These are phyloP conservation scores for Blastocystis sp. DNA, from an alignment of 352 stramenopile genomes.

Conservation along the genomic window DNA sequence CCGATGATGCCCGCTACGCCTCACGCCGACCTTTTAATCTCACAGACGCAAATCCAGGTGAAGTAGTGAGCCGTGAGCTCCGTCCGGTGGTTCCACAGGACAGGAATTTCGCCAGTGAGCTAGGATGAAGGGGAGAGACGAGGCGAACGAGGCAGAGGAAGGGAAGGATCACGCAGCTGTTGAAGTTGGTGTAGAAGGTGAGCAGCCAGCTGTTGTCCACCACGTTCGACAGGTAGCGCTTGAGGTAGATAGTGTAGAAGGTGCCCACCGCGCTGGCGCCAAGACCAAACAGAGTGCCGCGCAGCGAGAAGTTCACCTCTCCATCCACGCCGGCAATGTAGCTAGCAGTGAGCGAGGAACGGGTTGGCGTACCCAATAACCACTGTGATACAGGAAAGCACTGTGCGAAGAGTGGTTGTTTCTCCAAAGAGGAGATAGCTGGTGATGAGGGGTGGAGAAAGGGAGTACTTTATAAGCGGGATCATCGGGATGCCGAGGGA, in stretches of 20 bases:
- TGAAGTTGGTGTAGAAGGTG: constrained; percentile 65
- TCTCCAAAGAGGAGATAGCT: constrained; percentile 62
- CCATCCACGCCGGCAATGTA: constrained; percentile 61
- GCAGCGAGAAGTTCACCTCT: constrained; percentile 58
- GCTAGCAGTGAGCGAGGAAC: background rate
- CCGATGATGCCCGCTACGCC: constrained; percentile 40
- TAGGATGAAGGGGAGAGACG: background rate
- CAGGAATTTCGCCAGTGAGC: constrained; percentile 2
- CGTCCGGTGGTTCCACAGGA: constrained; percentile 8
- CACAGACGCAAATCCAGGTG: constrained; percentile 26
- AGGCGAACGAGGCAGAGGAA: background rate
- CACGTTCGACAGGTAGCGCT: constrained; percentile 33
- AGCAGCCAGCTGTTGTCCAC: constrained; percentile 41
- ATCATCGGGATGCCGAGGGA: constrained; percentile 64
- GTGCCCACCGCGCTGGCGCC: constrained; percentile 40
- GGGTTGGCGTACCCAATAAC: constrained; percentile 9
- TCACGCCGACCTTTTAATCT: background rate
- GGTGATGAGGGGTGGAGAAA: background rate
- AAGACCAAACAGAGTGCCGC: constrained; percentile 50
- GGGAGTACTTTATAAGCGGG: constrained; percentile 49
- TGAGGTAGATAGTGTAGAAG: constrained; percentile 60
- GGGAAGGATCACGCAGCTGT: constrained; percentile 46
- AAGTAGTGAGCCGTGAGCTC: constrained; percentile 30
- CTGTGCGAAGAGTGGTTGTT: constrained; percentile 12
- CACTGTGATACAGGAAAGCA: constrained; percentile 51